Evolutionary conservation across 129 eudicot species (phyloP), one percentile per base, ranked within the genome.

Genomic region (Centrapalus pauciflorus): DNA sequence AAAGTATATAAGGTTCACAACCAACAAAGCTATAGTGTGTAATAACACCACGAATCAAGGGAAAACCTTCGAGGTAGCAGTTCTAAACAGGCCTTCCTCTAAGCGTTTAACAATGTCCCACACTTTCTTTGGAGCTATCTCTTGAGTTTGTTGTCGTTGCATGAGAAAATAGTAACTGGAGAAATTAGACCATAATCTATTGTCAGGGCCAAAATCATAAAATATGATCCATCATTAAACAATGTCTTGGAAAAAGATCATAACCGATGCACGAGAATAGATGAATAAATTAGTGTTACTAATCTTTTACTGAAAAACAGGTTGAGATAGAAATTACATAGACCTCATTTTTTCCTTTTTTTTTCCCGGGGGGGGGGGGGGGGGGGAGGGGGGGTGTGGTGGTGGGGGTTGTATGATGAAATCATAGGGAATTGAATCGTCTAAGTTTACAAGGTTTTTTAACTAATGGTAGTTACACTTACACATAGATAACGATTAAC

Each of bases 61-160:
- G 48, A 34, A 58, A 72, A 92, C 98, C 96, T 73, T 83, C 20
- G 95, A 4, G 25, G 75, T 21, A 73, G 96, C 91, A 56, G 61
- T 65, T 75, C 61, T 92, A 51, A 66, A 86, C 25, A 92, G 74
- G 55, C 87, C 85, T 51, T 92, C 98, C 65, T 92, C 98, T 70
- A 92, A 76, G 26, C 90, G 88, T 61, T 49, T 83, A 50, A 79
- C 90, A 56, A 92, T 35, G 38, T 85, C 96, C 10, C 66, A 1
- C 62, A 88, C 34, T 73, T 67, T 92, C 82, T 43, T 78, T 28
- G 38, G 40, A 46, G 85, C 55, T 32, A 66, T 49, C 2, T 79
- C 91, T 27, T 59, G 80, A 27, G 76, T 51, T 11, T 77, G 87
- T 28, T 66, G 85, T 55, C 85, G 86, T 63, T 51, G 75, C 84